Base-by-base conservation (phyloP, 305 asterid genomes). In the Lippia alba region DNA sequence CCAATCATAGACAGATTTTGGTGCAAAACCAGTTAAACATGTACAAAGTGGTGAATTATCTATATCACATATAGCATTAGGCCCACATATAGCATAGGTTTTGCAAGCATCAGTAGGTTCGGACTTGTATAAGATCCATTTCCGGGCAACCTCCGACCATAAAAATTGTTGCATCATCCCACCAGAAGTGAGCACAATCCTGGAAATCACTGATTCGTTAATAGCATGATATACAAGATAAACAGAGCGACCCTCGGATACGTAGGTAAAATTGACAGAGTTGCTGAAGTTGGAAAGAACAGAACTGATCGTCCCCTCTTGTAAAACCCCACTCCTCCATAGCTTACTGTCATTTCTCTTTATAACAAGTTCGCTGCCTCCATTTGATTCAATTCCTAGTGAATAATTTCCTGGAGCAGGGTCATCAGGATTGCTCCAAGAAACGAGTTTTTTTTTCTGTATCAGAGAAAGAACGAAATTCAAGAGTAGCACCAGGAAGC, bases 251-350 rank as follows among this genome's bases (percentile, higher is more conserved):
- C 34, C 64, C 18, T 15, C 20, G 19, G 70, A 24, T 45, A 20
- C 8, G 16, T 53, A 73, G 6, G 58, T 64, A 36, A 73, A 55
- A 58, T 63, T 76, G 76, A 24, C 3, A 24, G 3, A 24, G 30
- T 24, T 24, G 1, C 18, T 46, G 24, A 0, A 12, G 2, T 5
- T 1, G 6, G 0, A 8, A 3, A 17, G 32, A 24, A 59, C 8
- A 0, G 33, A 46, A 44, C 55, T 1, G 14, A 59, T 39, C 53
- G 6, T 33, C 50, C 74, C 77, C 7, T 45, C 78, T 30, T 65
- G 50, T 75, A 45, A 70, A 63, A 58, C n/a, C 60, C 78, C 82
- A 57, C 69, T 59, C 61, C 81, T 76, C 79, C 77, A 73, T 3
- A 2, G 2, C 17, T 20, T 53, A 46, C 53, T 53, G n/a, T 72